Evolutionary conservation across 129 eudicot genomes (phyloP).

Genomic region (Oenanthe sinensis): DNA sequence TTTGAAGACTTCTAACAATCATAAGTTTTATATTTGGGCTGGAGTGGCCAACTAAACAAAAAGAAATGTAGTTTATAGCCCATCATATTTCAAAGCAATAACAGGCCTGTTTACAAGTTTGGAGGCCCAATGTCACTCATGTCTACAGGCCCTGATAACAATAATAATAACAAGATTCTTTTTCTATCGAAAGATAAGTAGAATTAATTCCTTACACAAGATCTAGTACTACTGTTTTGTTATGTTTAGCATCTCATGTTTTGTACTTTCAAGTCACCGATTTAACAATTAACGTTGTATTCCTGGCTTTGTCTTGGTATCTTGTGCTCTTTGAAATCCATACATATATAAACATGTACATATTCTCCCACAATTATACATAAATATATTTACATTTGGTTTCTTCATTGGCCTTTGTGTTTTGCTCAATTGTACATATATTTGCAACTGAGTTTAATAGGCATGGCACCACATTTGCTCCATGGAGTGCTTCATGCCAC

Average conservation of each 20-base stretch:
- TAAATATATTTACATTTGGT: slow-evolving; percentile 14
- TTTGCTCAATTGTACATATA: neutral
- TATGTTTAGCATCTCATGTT: slow-evolving; percentile 13
- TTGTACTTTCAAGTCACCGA: slow-evolving; percentile 3
- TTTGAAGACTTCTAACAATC: too few relatives aligned
- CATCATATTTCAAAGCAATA: neutral
- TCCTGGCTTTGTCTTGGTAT: slow-evolving; percentile 5
- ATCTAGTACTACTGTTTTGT: neutral
- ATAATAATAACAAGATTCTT: neutral
- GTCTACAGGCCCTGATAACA: too few relatives aligned
- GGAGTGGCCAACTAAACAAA: too few relatives aligned
- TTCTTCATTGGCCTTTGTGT: slow-evolving; percentile 6
- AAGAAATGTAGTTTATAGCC: too few relatives aligned
- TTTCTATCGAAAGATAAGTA: neutral
- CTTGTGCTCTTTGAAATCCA: neutral
- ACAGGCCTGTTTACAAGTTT: neutral
- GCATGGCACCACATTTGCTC: slow-evolving; percentile 56
- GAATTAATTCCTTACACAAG: neutral
- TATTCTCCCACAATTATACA: neutral
- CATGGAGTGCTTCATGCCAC: slow-evolving; percentile 73
- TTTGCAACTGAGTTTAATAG: neutral
- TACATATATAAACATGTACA: neutral
- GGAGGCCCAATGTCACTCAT: too few relatives aligned
- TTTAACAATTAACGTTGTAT: slow-evolving; percentile 2
- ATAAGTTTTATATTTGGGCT: too few relatives aligned